phyloP scores from a whole-genome alignment of 768 basidiomycete species.

The Gyrodon lividus region DNA sequence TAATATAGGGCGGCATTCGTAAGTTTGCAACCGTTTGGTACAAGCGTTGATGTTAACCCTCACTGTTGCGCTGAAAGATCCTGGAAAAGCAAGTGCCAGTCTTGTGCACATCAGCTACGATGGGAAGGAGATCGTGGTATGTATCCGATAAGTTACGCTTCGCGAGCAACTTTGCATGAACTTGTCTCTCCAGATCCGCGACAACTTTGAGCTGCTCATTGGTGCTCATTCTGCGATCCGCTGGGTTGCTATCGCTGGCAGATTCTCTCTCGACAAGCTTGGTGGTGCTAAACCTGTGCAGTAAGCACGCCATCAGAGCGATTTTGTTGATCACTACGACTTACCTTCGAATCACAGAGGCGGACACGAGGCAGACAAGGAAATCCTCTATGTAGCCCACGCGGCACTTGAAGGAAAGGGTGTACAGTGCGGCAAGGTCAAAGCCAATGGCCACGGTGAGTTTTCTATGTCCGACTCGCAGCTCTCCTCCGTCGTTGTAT shows the following conservation, averaged over 20 bases:
- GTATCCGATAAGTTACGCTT: not conserved
- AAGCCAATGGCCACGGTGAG: not conserved
- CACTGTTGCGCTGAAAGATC: not conserved
- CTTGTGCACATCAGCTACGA: conserved; percentile 8
- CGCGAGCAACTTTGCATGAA: not conserved
- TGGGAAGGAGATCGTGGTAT: conserved; percentile 13
- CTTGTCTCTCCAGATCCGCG: conserved; percentile 16
- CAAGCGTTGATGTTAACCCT: not conserved
- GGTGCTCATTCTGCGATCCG: conserved; percentile 42
- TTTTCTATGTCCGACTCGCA: too few relatives aligned
- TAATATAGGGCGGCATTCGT: not conserved
- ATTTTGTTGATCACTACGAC: not conserved
- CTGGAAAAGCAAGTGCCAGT: not conserved
- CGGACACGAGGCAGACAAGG: not conserved
- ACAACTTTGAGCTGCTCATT: conserved; percentile 39
- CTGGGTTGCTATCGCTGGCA: not conserved
- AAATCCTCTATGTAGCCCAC: not conserved
- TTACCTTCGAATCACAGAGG: not conserved
- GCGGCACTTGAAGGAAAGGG: not conserved
- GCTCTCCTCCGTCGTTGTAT: too few relatives aligned
- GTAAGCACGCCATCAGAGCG: not conserved
- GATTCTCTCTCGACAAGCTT: not conserved
- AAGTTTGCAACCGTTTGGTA: not conserved
- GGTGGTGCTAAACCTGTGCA: not conserved
- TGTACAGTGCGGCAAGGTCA: conserved; percentile 4